Evolutionary conservation across 108 stramenopile genomes (phyloP).

Genomic region (Pseudonitzschia delicatissima): DNA sequence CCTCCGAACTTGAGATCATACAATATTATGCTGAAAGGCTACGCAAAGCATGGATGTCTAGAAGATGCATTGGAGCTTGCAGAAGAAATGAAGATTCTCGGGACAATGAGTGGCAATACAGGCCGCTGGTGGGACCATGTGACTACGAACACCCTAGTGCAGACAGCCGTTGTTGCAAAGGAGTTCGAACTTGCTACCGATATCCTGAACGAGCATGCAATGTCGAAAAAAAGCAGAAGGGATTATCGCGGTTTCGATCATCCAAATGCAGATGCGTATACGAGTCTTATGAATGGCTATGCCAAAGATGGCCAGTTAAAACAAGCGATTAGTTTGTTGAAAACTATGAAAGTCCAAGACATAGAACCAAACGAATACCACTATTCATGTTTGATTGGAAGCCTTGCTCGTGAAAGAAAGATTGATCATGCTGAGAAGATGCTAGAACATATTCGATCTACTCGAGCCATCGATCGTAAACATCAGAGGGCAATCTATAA

Average conservation of each 20-base stretch:
- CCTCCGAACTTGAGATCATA: constrained; percentile 62
- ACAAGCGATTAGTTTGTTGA: constrained; percentile 47
- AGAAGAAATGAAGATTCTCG: constrained; percentile 34
- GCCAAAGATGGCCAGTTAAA: constrained; percentile 60
- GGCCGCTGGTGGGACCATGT: constrained; percentile 68
- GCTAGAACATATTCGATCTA: constrained; percentile 42
- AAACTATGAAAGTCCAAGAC: constrained; percentile 53
- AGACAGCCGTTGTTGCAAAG: constrained; percentile 53
- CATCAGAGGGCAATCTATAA: constrained; percentile 53
- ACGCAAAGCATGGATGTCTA: constrained; percentile 46
- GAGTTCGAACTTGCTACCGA: constrained; percentile 65
- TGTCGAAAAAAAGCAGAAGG: background rate
- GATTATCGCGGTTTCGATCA: constrained; percentile 33
- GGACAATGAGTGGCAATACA: background rate
- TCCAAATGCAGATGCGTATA: constrained; percentile 86
- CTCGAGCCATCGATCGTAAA: constrained; percentile 16
- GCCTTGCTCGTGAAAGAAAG: constrained; percentile 52
- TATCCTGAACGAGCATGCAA: constrained; percentile 49
- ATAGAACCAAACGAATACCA: constrained; percentile 74
- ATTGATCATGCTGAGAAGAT: constrained; percentile 60
- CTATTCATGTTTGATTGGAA: constrained; percentile 73
- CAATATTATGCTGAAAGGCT: constrained; percentile 80
- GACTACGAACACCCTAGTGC: constrained; percentile 81
- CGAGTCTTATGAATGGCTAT: constrained; percentile 70
- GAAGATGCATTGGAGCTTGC: constrained; percentile 45